Base-by-base conservation (phyloP, 305 asterid genomes). In the Fraxinus nigra region DNA sequence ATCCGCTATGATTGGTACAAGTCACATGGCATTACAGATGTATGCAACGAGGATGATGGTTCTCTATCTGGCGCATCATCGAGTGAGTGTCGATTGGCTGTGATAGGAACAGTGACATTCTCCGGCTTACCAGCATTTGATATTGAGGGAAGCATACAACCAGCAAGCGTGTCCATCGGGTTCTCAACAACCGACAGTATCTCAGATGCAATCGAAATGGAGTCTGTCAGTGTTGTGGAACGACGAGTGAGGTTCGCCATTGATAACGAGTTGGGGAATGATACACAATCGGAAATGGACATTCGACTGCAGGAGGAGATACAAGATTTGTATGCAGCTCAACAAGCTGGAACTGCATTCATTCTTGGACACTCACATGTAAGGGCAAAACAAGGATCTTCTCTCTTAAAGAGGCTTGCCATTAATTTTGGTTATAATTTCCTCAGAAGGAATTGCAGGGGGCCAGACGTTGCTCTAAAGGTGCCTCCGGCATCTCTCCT, bases 401-500 rank as follows among this genome's bases (percentile, higher is more conserved):
- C 99, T 8, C 38, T 93, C 18, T 82, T 90, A 37, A 94, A 93
- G 93, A 89, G 92, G 89, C 34, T 91, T 86, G 97, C 98, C 0
- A 90, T 95, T 18, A 88, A 95, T 85, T 86, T 88, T 26, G 99
- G 97, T 32, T 95, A 94, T 79, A 95, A 91, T 89, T 90, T 95
- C 84, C 88, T 95, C 0, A 80, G 97, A 61, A 88, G 97, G 82
- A 95, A 95, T 63, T 95, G 99, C 38, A 87, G 99, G 81, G 98
- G 99, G 20, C 91, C 98, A 2, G 99, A 94, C 83, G 98, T 94
- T 81, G 92, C 97, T 30, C 88, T 95, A 2, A 95, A 91, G 90
- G 96, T 95, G 78, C 99, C 99, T 54, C 97, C 99, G 18, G 98
- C 98, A 4, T 95, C 99, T 10, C 94, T 95, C 7, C 90, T 95